phyloP scores from a whole-genome alignment of 139 green algal genomes.

The Chlamydomonas sp. region DNA sequence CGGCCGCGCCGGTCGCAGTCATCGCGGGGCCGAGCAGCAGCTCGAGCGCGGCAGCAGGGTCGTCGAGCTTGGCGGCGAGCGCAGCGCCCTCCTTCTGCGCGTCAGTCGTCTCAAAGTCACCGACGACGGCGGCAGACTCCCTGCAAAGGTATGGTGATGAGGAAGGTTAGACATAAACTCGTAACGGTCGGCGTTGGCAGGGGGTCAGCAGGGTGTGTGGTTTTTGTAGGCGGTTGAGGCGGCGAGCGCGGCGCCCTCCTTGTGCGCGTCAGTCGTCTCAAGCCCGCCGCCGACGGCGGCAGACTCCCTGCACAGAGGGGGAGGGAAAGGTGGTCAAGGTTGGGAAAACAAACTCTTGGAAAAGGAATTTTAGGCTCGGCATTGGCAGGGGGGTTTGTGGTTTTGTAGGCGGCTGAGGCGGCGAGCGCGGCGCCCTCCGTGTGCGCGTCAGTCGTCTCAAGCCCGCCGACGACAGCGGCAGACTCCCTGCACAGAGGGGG shows the following conservation, averaged over 20 bases:
- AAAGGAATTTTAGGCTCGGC: no score
- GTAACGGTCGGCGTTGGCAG: no score
- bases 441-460: slow-evolving; percentile 25
- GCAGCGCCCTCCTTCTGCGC: slow-evolving; percentile 25
- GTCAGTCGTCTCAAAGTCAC: slow-evolving; percentile 24
- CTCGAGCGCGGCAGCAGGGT: slow-evolving; percentile 35
- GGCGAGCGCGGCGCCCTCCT: slow-evolving; percentile 26
- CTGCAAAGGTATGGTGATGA: no score
- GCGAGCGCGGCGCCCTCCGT: slow-evolving; percentile 26
- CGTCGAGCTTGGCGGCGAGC: slow-evolving; percentile 40
- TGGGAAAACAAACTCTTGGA: no score
- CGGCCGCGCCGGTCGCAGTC: slow-evolving; percentile 20
- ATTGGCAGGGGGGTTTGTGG: no score
- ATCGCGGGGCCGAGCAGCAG: slow-evolving; percentile 44
- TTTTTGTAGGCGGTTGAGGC: no score
- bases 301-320: slow-evolving; percentile 34
- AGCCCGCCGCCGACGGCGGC: slow-evolving; percentile 27
- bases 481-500: slow-evolving; percentile 36
- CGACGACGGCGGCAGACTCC: slow-evolving; percentile 29
- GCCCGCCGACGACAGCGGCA: slow-evolving; percentile 25
- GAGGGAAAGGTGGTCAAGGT: no score
- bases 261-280: slow-evolving; percentile 24
- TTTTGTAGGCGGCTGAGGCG: no score
- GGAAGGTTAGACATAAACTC: no score
- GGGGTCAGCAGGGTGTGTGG: no score